A percentile compares a stretch with the other conserved stretches of the same genome.
Conservation (phyloP, 176 grass and related monocot genomes). For the Aegilops sharonensis region DNA sequence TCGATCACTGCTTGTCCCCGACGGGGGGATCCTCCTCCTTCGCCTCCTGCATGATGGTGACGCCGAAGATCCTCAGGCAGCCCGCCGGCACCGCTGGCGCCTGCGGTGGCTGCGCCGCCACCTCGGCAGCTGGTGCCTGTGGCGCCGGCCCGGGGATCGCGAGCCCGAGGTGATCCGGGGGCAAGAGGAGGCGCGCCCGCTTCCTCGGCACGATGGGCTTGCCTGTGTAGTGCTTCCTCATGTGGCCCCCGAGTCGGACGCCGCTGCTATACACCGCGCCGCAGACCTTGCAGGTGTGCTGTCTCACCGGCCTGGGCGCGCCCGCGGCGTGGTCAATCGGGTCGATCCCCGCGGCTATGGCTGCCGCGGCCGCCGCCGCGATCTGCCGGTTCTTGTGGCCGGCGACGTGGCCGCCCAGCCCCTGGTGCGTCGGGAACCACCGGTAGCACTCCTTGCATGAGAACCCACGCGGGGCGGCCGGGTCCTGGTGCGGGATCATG, state of each 20-base stretch:
- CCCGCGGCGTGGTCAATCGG: background rate
- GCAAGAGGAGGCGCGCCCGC: background rate
- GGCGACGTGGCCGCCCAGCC: slow-evolving; percentile 36
- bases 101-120: too few relatives aligned
- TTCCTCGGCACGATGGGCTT: slow-evolving; percentile 15
- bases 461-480: background rate
- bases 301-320: background rate
- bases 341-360: background rate
- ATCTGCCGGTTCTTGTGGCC: slow-evolving; percentile 41
- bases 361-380: background rate
- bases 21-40: background rate
- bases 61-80: background rate
- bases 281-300: slow-evolving; percentile 12
- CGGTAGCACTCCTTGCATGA: slow-evolving; percentile 12
- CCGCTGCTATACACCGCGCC: background rate
- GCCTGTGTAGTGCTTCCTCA: slow-evolving; percentile 34
- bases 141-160: too few relatives aligned
- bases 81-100: too few relatives aligned
- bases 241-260: slow-evolving; percentile 45
- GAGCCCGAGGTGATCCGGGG: too few relatives aligned
- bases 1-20: background rate
- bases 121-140: too few relatives aligned
- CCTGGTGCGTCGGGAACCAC: slow-evolving; percentile 30
- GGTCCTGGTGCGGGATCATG: too few relatives aligned
- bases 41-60: background rate